Conservation (phyloP, 108 stramenopile genomes). For the Stephanodiscus triporus region DNA sequence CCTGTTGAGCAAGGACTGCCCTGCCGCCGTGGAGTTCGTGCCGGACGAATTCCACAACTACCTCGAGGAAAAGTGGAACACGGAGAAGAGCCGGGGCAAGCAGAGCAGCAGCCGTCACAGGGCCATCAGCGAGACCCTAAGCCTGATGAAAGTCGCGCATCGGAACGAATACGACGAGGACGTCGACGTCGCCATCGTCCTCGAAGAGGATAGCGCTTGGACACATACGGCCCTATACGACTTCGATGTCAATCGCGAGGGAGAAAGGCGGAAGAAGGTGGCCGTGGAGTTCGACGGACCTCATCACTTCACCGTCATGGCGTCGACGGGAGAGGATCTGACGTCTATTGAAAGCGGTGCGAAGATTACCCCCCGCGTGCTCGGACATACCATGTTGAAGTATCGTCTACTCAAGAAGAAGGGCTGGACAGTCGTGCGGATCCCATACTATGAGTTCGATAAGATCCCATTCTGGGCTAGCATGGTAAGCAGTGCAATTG, state of each 20-base stretch:
- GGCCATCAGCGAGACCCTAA: slow-evolving; percentile 72
- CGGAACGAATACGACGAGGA: slow-evolving; percentile 90
- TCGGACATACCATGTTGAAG: slow-evolving; percentile 86
- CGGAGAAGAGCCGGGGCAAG: slow-evolving; percentile 76
- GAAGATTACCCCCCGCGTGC: slow-evolving; percentile 57
- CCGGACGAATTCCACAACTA: slow-evolving; percentile 64
- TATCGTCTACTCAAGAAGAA: slow-evolving; percentile 83
- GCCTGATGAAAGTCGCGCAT: slow-evolving; percentile 80
- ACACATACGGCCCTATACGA: slow-evolving; percentile 59
- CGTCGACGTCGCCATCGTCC: slow-evolving; percentile 87
- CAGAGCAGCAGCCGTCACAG: slow-evolving; percentile 77
- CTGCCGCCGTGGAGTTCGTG: slow-evolving; percentile 58
- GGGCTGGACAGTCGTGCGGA: slow-evolving; percentile 85
- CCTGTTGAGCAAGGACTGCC: slow-evolving; percentile 69
- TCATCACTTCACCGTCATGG: slow-evolving; percentile 76
- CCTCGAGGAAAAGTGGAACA: slow-evolving; percentile 67
- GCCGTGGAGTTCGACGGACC: slow-evolving; percentile 93
- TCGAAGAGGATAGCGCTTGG: slow-evolving; percentile 71
- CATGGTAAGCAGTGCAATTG: slow-evolving; percentile 54
- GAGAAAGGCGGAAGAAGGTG: slow-evolving; percentile 46
- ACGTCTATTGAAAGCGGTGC: slow-evolving; percentile 30
- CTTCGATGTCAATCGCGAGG: slow-evolving; percentile 29
- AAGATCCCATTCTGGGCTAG: slow-evolving; percentile 89
- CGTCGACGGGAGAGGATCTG: slow-evolving; percentile 33
- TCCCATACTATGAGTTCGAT: slow-evolving; percentile 90